These are phyloP conservation scores for Selenicereus undatus DNA, from an alignment of 148 eudicot genomes.

Conservation along the genomic window DNA sequence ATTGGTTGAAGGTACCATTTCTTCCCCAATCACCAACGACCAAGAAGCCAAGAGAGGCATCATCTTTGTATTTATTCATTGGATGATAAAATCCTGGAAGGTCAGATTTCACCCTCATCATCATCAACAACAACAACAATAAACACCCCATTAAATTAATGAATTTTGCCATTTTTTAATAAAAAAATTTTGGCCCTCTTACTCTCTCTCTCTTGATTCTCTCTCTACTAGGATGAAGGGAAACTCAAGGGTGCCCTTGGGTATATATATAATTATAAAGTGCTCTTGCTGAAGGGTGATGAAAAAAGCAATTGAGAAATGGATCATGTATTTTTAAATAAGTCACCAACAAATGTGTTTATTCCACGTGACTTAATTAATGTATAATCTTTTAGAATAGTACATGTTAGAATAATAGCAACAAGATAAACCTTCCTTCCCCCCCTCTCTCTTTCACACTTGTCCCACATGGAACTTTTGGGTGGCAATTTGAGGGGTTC, in stretches of 20 bases:
- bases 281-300: not conserved
- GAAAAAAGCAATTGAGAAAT: not conserved
- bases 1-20: slow-evolving; percentile 59
- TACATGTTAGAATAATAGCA: too few species aligned
- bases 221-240: not conserved
- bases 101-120: slow-evolving; percentile 19
- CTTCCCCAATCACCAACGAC: slow-evolving; percentile 95
- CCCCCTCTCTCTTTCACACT: too few species aligned
- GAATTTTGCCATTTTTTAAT: too few species aligned
- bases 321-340: not conserved
- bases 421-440: too few species aligned
- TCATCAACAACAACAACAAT: not conserved
- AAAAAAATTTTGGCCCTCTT: not conserved
- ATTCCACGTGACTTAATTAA: not conserved
- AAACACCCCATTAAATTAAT: not conserved
- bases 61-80: slow-evolving; percentile 22
- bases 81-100: slow-evolving; percentile 41
- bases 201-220: not conserved
- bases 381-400: too few species aligned
- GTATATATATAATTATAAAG: not conserved
- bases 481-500: too few species aligned
- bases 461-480: too few species aligned
- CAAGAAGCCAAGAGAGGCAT: slow-evolving; percentile 50
- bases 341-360: not conserved
- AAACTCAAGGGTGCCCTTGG: not conserved